phyloP scores from a whole-genome alignment of 306 rosid species.

The Gleditsia sinensis region DNA sequence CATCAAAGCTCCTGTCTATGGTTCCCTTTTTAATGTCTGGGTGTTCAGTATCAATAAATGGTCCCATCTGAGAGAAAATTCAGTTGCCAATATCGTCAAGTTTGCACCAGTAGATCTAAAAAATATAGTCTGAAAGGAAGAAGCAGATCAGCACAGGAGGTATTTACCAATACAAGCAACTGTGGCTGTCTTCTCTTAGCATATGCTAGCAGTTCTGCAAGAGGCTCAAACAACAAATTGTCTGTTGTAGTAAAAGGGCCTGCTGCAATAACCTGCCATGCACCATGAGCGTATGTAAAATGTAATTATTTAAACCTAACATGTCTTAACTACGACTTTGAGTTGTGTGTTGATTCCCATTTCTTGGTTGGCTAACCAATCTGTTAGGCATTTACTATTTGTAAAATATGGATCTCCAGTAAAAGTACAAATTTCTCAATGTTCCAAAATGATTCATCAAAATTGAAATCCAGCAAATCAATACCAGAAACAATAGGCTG shows the following conservation, averaged over 20 bases:
- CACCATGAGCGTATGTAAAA: constrained; percentile 22
- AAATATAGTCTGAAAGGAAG: constrained; percentile 15
- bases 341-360: neutral
- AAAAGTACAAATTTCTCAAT: constrained; percentile 6
- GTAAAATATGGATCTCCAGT: neutral
- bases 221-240: constrained; percentile 88
- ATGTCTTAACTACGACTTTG: constrained; percentile 4
- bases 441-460: neutral
- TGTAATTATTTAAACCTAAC: neutral
- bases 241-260: constrained; percentile 93
- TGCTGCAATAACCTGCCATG: constrained; percentile 83
- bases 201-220: constrained; percentile 74
- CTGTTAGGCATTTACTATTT: neutral
- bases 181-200: constrained; percentile 84
- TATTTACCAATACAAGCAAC: constrained; percentile 74
- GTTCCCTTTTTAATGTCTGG: constrained; percentile 86
- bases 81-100: constrained; percentile 29
- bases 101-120: constrained; percentile 20
- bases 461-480: constrained; percentile 6
- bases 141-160: constrained; percentile 22
- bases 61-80: constrained; percentile 74
- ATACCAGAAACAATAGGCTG: neutral
- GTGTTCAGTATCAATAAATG: constrained; percentile 90
- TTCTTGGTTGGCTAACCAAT: constrained; percentile 24
- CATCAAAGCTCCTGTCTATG: constrained; percentile 69